Evolutionary conservation across 2,329 filamentous ascomycete species (phyloP), one percentile per base, ranked within the genome.

Genomic region (Exophiala oligosperma): DNA sequence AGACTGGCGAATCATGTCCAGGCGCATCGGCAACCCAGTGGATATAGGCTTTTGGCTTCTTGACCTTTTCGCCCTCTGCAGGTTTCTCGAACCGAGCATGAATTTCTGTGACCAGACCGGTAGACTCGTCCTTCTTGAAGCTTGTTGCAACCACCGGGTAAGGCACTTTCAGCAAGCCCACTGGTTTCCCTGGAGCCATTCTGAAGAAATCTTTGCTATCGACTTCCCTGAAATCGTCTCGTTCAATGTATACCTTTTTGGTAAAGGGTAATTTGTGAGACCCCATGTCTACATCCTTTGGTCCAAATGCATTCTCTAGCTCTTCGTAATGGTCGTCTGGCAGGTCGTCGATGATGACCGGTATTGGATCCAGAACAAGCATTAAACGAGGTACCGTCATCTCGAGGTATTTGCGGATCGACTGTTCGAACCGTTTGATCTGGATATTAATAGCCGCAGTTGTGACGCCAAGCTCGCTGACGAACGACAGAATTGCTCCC

Each of bases 401-500:
- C 72, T 97, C 93, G 12, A 97, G 86, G 71, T 96, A 95, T 64
- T 86, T 86, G 23, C 93, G 86, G 60, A 97, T 85, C 0, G 85
- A 87, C 70, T 93, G 86, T 69, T 97, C 93, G 61, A 97, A 91
- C n/a, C 89, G 86, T 56, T 82, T 76, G 48, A 91, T 87, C 71
- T 93, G 86, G 66, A 96, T 96, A 63, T 90, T 85, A 2, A 88
- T 89, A 52, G 85, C 84, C 40, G 87, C 83, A 37, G 92, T 95
- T 0, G 92, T 96, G 40, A 97, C 92, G 32, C 92, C 93, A 21
- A 97, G 85, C 73, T 96, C 92, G 66, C 91, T 91, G 59, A 97
- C 86, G 68, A 97, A 97, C 54, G 90, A 88, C 57, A 96, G 84
- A 60, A 97, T 89, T 1, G 92, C 92, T 24, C 90, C 90, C 0